Percentiles rank a stretch among this genome's conserved stretches.
phyloP scores from a whole-genome alignment of 306 rosid species.

The Aeschynomene evenia region DNA sequence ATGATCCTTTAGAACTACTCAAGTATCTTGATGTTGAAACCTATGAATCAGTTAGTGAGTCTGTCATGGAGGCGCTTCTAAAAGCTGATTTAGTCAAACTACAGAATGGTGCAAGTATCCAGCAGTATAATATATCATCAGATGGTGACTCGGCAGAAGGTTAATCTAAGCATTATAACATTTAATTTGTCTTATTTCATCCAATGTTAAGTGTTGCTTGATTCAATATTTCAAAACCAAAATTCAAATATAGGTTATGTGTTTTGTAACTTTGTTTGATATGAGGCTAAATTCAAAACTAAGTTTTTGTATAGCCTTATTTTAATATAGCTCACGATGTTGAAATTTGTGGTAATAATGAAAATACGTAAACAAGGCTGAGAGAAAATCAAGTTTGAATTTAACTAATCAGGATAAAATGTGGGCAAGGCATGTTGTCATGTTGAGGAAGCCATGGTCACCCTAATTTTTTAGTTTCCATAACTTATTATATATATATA shows the following conservation, averaged over 20 bases:
- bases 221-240: conserved; percentile 12
- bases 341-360: too few species aligned
- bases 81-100: conserved; percentile 63
- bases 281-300: too few species aligned
- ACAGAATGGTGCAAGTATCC: conserved; percentile 59
- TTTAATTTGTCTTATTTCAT: conserved; percentile 11
- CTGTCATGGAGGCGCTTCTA: conserved; percentile 72
- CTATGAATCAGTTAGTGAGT: conserved; percentile 82
- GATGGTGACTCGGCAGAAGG: conserved; percentile 48
- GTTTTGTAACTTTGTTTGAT: too few species aligned
- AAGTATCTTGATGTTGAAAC: conserved; percentile 98
- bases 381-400: too few species aligned
- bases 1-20: conserved; percentile 67
- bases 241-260: background rate
- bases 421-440: too few species aligned
- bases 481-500: too few species aligned
- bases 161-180: conserved; percentile 24
- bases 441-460: too few species aligned
- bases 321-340: too few species aligned
- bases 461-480: too few species aligned
- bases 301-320: too few species aligned
- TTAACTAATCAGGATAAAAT: too few species aligned
- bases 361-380: too few species aligned
- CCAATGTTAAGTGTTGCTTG: background rate
- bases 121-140: conserved; percentile 45